Percentiles rank a stretch among this genome's conserved stretches.
Evolutionary conservation across 2,329 filamentous ascomycete genomes (phyloP).

Genomic region (Exophiala mesophila): DNA sequence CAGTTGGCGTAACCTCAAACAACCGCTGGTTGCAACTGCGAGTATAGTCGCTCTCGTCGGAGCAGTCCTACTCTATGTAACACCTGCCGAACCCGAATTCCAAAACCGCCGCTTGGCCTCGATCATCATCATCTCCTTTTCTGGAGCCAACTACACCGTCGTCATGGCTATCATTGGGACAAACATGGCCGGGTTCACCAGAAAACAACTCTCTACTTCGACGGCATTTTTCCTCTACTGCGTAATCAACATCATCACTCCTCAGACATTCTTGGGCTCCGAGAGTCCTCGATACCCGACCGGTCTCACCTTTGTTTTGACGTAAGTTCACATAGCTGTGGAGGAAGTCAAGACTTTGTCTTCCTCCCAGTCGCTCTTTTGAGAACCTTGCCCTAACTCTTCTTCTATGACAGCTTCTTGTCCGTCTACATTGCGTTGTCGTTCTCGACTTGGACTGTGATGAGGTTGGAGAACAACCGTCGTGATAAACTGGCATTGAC

Average conservation of each 20-base stretch:
- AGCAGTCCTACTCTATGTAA: conserved; percentile 8
- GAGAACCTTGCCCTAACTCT: conserved; percentile 1
- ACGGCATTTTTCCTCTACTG: conserved; percentile 22
- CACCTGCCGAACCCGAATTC: conserved; percentile 6
- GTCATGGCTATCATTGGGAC: conserved; percentile 9
- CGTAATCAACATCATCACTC: conserved; percentile 30
- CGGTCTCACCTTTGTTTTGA: conserved; percentile 9
- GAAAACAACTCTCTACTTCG: conserved; percentile 18
- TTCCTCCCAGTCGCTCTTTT: not conserved
- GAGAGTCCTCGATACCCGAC: conserved; percentile 29
- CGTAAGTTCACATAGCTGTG: no score
- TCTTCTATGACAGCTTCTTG: conserved; percentile 2
- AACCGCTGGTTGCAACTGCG: conserved; percentile 4
- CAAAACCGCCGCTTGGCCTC: conserved; percentile 5
- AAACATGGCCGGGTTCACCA: conserved; percentile 25
- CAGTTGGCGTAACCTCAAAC: conserved; percentile 8
- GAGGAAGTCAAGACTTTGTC: no score
- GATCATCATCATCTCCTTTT: conserved; percentile 9
- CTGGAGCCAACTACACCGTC: conserved; percentile 6
- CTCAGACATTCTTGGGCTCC: conserved; percentile 31
- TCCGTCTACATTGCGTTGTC: conserved; percentile 4
- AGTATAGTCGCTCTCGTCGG: conserved; percentile 7
- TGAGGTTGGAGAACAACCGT: conserved; percentile 4
- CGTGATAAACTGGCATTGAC: conserved; percentile 7
- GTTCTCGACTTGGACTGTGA: conserved; percentile 3